Evolutionary conservation across 2,329 filamentous ascomycete genomes (phyloP).

Genomic region (Tolypocladium nubicola): DNA sequence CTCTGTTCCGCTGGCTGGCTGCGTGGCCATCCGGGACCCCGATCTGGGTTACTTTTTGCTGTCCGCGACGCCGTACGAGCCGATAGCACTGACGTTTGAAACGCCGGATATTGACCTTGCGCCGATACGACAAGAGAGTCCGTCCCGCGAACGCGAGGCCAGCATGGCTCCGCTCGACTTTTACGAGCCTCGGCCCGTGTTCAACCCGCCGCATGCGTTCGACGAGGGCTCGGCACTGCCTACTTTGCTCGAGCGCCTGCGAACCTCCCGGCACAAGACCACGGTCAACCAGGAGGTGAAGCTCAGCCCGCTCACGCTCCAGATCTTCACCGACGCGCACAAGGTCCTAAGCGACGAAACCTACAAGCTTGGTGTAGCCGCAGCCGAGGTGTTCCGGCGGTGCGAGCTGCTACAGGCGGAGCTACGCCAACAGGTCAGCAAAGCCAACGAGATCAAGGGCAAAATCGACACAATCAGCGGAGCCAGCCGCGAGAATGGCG

Average conservation of each 20-base stretch:
- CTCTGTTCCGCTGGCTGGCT: conserved; percentile 40
- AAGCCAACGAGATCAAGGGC: conserved; percentile 53
- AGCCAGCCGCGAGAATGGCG: conserved; percentile 33
- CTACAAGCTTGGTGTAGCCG: conserved; percentile 55
- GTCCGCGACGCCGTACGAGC: conserved; percentile 46
- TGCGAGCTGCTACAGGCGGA: conserved; percentile 60
- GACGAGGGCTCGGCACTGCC: conserved; percentile 46
- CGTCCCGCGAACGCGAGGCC: conserved; percentile 28
- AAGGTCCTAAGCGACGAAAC: conserved; percentile 62
- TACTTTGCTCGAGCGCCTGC: conserved; percentile 41
- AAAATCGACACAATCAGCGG: conserved; percentile 54
- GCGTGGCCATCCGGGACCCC: conserved; percentile 44
- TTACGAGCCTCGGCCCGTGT: conserved; percentile 55
- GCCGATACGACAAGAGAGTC: conserved; percentile 31
- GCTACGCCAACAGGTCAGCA: conserved; percentile 54
- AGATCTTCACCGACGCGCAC: conserved; percentile 63
- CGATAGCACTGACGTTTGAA: conserved; percentile 50
- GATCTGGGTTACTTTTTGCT: conserved; percentile 55
- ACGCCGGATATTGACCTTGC: conserved; percentile 40
- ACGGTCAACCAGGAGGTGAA: conserved; percentile 57
- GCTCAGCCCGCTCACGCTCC: conserved; percentile 59
- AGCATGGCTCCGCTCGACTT: conserved; percentile 37
- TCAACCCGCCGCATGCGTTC: conserved; percentile 52
- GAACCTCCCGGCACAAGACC: conserved; percentile 49
- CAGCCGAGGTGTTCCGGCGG: conserved; percentile 61